Base-by-base conservation (phyloP, 495 filamentous ascomycete genomes). In the Aspergillus indologenus region DNA sequence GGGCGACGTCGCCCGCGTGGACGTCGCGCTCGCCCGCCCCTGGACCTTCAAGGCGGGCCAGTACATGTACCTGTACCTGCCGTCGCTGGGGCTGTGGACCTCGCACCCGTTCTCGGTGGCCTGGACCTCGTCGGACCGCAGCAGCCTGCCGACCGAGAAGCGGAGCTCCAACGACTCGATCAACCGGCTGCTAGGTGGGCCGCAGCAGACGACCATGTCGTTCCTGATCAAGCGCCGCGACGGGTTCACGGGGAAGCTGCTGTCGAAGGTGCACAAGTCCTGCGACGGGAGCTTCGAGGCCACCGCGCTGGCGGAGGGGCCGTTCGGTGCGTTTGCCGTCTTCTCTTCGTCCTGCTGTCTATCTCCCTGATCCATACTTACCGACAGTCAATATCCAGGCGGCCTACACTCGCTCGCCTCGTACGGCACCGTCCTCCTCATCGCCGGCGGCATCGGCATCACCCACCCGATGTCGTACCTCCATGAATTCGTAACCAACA, bases 401-500 rank as follows among this genome's bases (percentile, higher is more conserved):
- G 80, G 81, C 6, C 71, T 82, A 45, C 73, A 83, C 49, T 71
- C 71, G 3, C 73, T 84, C 21, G 59, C 69, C 22, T 81, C 78
- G 0, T 85, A 84, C 62, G 82, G 83, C 26, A 83, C 79, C 9
- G 72, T 82, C 20, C 54, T 85, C 0, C 65, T 85, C 50, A 76
- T 85, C 62, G 83, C 82, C 12, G 82, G 80, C 0, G 83, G 83
- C 34, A 82, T 85, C 57, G 83, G 83, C 15, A 85, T 85, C 60
- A 85, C 83, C 8, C 82, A 85, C 63, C 77, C 81, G 47, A 77
- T 83, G 65, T 77, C 75, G 14, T 82, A 83, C 62, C 45, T 85
- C 31, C 76, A 78, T 55, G 74, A 81, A 55, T 75, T 84, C 8
- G 59, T 85, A 22, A 59, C 66, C 11, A 76, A 72, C 5, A 77